Evolutionary conservation across 2,329 filamentous ascomycete species (phyloP), one percentile per base, ranked within the genome.

Genomic region (Claviceps sorghi): DNA sequence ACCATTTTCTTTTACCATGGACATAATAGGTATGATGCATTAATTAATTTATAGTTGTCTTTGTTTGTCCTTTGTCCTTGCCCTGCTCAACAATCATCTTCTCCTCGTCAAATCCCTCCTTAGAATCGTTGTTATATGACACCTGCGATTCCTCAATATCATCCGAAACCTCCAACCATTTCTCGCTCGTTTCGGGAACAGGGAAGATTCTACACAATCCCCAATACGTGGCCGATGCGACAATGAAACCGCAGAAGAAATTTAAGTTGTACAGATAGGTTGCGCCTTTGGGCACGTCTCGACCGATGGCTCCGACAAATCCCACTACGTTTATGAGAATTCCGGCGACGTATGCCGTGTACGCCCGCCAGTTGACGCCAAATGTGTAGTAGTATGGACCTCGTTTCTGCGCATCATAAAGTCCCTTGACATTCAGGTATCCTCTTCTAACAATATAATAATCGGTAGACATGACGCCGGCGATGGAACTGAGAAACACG

Each of bases 241-340:
- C 77, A 47, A 88, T 72, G 64, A 95, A 90, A 0, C 90, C 90
- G 44, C 78, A 78, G 65, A 96, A 94, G 72, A 90, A 96, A 67
- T 95, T 95, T 60, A 96, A 63, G 58, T 89, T 86, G 72, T 95
- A 96, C 54, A 96, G 80, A 63, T 94, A 94, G 1, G 77, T 80
- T 2, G 91, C 90, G 1, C 84, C 89, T 6, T 79, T 72, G 0
- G 91, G 90, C 0, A 95, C 88, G 1, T 71, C 57, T 19, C 61
- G 65, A 1, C 88, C 88, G 29, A 95, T 78, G 0, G 86, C 88
- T 2, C 88, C 89, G 1, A 82, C 88, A 58, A 96, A 96, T 0
- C 90, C 90, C 4, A 95, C 88, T 4, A 96, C 86, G 60, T 95
- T 95, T 72, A 95, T 84, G 5, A 93, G 64, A 56, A 95, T 94